Conservation (phyloP, 768 basidiomycete species). For the Hygrocybe coccinea region DNA sequence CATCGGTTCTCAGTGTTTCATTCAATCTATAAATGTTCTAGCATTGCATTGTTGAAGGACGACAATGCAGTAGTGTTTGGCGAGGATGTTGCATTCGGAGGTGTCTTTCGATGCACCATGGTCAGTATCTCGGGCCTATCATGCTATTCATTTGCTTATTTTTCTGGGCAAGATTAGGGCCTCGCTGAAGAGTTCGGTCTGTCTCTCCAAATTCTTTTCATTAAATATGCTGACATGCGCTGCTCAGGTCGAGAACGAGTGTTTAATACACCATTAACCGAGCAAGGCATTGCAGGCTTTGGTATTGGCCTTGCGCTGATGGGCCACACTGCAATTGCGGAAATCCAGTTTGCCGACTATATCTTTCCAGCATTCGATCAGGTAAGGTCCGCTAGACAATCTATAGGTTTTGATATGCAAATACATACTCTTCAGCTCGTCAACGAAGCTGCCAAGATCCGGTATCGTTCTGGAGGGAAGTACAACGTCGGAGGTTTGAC, state of each 20-base stretch:
- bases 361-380: constrained; percentile 95
- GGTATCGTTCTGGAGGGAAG: constrained; percentile 83
- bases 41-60: constrained; percentile 80
- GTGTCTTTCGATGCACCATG: constrained; percentile 92
- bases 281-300: constrained; percentile 93
- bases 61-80: constrained; percentile 87
- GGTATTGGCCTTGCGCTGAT: constrained; percentile 88
- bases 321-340: constrained; percentile 92
- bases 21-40: constrained; percentile 23
- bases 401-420: not conserved
- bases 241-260: constrained; percentile 77
- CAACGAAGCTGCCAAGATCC: constrained; percentile 90
- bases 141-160: not conserved
- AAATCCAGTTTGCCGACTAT: constrained; percentile 89
- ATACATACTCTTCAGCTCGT: constrained; percentile 55
- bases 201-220: constrained; percentile 18
- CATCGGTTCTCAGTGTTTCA: not conserved
- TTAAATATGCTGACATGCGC: constrained; percentile 4
- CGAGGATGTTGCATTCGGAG: constrained; percentile 88
- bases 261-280: constrained; percentile 91
- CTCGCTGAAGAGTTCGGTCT: constrained; percentile 88
- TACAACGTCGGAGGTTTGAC: constrained; percentile 82
- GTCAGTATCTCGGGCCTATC: constrained; percentile 39
- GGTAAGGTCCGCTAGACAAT: constrained; percentile 32
- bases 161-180: constrained; percentile 45